phyloP scores from a whole-genome alignment of 306 rosid genomes.

The Lathyrus oleraceus region DNA sequence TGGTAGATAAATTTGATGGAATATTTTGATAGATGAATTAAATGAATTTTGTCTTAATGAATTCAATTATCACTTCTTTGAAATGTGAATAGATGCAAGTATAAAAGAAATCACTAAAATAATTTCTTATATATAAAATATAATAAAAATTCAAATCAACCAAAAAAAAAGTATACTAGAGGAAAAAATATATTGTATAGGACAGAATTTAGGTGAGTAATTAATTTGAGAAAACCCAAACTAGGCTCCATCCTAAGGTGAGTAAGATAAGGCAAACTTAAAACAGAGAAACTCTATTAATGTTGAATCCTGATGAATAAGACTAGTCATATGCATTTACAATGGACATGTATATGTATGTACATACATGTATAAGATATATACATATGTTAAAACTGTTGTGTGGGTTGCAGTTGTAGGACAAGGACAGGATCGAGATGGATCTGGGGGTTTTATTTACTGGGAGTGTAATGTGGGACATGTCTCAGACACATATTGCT shows the following conservation, averaged over 20 bases:
- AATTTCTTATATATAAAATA: no score
- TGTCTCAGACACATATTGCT: constrained; percentile 49
- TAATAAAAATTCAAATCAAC: no score
- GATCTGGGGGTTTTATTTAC: constrained; percentile 32
- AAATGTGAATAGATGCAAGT: no score
- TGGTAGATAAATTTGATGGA: no score
- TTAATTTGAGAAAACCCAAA: background rate
- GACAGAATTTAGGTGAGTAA: no score
- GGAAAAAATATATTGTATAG: no score
- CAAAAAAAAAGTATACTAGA: no score
- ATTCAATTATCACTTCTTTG: no score
- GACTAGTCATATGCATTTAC: constrained; percentile 1
- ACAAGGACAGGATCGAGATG: constrained; percentile 10
- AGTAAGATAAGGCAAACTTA: background rate
- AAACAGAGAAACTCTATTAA: background rate
- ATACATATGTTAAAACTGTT: constrained; percentile 14
- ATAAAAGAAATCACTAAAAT: no score
- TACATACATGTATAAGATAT: background rate
- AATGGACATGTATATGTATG: background rate
- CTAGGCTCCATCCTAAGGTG: background rate
- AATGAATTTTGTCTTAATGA: no score
- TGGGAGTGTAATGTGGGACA: constrained; percentile 46
- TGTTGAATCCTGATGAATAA: constrained; percentile 12
- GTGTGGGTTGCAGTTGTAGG: constrained; percentile 29
- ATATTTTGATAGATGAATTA: no score